These are phyloP conservation scores for Blepharisma stoltei DNA, from an alignment of 73 alveolate species.

Conservation along the genomic window DNA sequence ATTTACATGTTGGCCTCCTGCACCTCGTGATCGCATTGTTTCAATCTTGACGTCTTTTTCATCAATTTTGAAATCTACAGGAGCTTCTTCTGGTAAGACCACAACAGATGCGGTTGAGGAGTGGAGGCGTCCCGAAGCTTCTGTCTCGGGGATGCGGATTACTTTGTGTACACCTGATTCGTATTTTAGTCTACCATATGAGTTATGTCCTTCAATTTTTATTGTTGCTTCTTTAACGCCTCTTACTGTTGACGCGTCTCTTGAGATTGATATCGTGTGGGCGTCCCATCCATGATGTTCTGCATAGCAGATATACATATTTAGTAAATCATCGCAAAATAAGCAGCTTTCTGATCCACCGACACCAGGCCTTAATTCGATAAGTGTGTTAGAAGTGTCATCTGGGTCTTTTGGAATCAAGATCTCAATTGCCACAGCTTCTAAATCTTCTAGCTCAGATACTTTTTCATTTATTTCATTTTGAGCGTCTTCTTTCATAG, in stretches of 20 bases:
- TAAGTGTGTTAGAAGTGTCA: conserved; percentile 49
- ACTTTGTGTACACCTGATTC: conserved; percentile 92
- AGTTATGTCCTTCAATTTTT: conserved; percentile 56
- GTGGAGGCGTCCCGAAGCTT: conserved; percentile 76
- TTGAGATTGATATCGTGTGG: conserved; percentile 30
- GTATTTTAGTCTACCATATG: conserved; percentile 51
- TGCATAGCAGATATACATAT: conserved; percentile 61
- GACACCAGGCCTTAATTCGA: conserved; percentile 78
- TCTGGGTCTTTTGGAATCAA: conserved; percentile 42
- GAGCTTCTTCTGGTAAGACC: conserved; percentile 76
- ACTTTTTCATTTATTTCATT: neutral
- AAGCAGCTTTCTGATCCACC: conserved; percentile 82
- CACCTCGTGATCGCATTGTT: conserved; percentile 77
- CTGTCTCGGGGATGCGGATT: conserved; percentile 86
- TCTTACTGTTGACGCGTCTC: conserved; percentile 52
- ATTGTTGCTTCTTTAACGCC: conserved; percentile 67
- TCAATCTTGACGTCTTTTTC: conserved; percentile 74
- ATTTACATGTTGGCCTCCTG: conserved; percentile 93
- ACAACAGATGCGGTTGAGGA: conserved; percentile 73
- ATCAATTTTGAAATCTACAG: conserved; percentile 53
- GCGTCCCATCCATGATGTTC: conserved; percentile 45
- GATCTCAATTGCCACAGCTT: conserved; percentile 36
- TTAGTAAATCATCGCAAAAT: conserved; percentile 72
- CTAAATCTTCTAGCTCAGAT: conserved; percentile 24
- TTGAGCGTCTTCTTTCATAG: neutral